Evolutionary conservation across 2,329 filamentous ascomycete species (phyloP).

Genomic region (Delphinella strobiligena): DNA sequence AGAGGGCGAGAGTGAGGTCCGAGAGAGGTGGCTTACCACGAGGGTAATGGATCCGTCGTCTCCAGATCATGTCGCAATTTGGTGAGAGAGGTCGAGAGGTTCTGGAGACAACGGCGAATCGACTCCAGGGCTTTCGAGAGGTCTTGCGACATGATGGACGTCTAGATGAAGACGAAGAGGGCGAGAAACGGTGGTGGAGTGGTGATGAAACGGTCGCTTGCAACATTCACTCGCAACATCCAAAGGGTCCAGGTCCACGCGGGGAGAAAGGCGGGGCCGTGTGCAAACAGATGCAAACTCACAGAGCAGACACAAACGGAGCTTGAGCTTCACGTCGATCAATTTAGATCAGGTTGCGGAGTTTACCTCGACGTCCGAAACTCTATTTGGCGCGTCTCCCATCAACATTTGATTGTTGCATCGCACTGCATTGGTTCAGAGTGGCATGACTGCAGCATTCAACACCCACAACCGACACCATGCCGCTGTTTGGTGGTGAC

Average conservation of each 20-base stretch:
- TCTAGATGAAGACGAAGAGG: too few species aligned
- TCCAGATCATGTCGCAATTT: conserved; percentile 17
- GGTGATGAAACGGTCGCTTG: background rate
- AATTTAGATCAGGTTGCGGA: background rate
- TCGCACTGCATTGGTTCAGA: too few species aligned
- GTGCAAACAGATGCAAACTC: too few species aligned
- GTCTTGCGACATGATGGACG: too few species aligned
- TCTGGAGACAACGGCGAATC: conserved; percentile 19
- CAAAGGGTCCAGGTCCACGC: too few species aligned
- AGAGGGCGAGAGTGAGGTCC: conserved; percentile 4
- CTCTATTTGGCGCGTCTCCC: too few species aligned
- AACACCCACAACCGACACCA: background rate
- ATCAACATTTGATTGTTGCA: background rate
- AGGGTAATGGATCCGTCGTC: conserved; percentile 18
- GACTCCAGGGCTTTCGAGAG: conserved; percentile 19
- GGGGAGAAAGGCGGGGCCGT: too few species aligned
- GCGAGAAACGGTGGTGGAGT: background rate
- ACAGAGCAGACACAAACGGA: too few species aligned
- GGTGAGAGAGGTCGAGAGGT: conserved; percentile 16
- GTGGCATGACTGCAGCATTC: too few species aligned
- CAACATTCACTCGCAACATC: background rate
- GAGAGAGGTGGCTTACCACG: conserved; percentile 18
- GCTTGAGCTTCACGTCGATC: too few species aligned
- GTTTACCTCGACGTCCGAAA: background rate
- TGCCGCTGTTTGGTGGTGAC: conserved; percentile 2